These are phyloP conservation scores for Podaxis sp. DNA, from an alignment of 768 basidiomycete species.

Conservation along the genomic window DNA sequence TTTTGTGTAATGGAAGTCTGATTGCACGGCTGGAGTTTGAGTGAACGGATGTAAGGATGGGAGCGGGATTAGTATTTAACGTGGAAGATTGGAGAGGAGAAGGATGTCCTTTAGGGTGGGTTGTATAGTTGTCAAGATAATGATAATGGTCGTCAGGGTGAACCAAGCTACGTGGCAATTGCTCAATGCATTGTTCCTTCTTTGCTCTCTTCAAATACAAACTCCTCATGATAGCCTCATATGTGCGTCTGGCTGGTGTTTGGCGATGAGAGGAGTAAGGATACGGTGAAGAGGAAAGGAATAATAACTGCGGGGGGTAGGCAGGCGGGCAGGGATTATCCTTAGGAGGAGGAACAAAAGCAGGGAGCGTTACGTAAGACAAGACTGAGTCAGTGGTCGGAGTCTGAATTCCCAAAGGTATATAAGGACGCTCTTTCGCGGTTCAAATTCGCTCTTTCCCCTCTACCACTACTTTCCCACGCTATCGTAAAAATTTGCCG, in stretches of 20 bases:
- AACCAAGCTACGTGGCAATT: slow-evolving; percentile 9
- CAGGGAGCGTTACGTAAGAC: slow-evolving; percentile 43
- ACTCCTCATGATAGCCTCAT: background rate
- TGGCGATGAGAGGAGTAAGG: slow-evolving; percentile 12
- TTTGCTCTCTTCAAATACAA: background rate
- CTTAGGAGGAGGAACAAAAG: slow-evolving; percentile 31
- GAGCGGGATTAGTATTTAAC: slow-evolving; percentile 16
- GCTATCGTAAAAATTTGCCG: slow-evolving; percentile 31
- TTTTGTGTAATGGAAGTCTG: slow-evolving; percentile 12
- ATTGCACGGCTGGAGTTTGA: background rate
- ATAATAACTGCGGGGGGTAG: slow-evolving; percentile 12
- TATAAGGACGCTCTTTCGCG: slow-evolving; percentile 40
- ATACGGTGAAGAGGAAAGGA: slow-evolving; percentile 19
- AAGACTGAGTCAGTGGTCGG: slow-evolving; percentile 39
- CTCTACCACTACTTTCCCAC: slow-evolving; percentile 43
- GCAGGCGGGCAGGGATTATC: slow-evolving; percentile 13
- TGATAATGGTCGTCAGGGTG: slow-evolving; percentile 20
- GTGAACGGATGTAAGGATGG: slow-evolving; percentile 5
- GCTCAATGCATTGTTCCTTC: slow-evolving; percentile 2
- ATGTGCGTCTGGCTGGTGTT: background rate
- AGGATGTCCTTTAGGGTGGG: background rate
- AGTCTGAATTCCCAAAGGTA: slow-evolving; percentile 44
- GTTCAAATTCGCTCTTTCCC: slow-evolving; percentile 30
- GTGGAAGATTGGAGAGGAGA: background rate
- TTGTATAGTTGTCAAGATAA: slow-evolving; percentile 4